Conservation (phyloP, 805 yeast species). For the Sungouiella thailandica region DNA sequence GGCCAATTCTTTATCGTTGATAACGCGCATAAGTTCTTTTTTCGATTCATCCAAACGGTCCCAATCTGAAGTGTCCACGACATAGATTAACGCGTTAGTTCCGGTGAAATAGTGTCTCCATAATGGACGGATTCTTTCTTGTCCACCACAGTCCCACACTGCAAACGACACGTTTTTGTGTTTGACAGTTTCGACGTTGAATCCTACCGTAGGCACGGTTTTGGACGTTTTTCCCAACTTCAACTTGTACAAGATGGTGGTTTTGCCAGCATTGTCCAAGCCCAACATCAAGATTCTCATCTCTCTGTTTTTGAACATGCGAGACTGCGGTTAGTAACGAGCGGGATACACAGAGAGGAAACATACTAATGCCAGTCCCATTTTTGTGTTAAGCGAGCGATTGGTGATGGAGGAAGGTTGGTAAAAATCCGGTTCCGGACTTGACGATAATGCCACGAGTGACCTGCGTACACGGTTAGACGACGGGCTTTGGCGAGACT, state of each 20-base stretch:
- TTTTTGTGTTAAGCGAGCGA: too few relatives aligned
- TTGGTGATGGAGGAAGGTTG: too few relatives aligned
- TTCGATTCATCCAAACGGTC: conserved; percentile 73
- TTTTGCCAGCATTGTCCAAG: conserved; percentile 89
- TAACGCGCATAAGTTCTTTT: conserved; percentile 69
- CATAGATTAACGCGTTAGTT: conserved; percentile 86
- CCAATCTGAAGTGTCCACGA: conserved; percentile 76
- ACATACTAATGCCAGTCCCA: conserved; percentile 21
- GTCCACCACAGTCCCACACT: conserved; percentile 97
- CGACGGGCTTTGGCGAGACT: too few relatives aligned
- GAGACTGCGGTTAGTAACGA: conserved; percentile 25
- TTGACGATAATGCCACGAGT: too few relatives aligned
- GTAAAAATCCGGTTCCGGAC: too few relatives aligned
- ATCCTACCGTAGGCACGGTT: conserved; percentile 91
- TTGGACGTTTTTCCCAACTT: conserved; percentile 69
- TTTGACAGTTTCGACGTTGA: conserved; percentile 83
- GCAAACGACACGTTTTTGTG: conserved; percentile 79
- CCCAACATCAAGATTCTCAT: conserved; percentile 95
- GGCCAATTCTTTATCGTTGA: conserved; percentile 78
- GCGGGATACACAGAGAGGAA: too few relatives aligned
- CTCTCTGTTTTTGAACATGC: conserved; percentile 72
- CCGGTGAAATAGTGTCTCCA: conserved; percentile 97
- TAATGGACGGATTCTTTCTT: conserved; percentile 81
- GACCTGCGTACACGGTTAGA: too few relatives aligned
- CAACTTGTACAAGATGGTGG: conserved; percentile 79